Base-by-base conservation (phyloP, 495 filamentous ascomycete species). In the Xylaria intraflava region DNA sequence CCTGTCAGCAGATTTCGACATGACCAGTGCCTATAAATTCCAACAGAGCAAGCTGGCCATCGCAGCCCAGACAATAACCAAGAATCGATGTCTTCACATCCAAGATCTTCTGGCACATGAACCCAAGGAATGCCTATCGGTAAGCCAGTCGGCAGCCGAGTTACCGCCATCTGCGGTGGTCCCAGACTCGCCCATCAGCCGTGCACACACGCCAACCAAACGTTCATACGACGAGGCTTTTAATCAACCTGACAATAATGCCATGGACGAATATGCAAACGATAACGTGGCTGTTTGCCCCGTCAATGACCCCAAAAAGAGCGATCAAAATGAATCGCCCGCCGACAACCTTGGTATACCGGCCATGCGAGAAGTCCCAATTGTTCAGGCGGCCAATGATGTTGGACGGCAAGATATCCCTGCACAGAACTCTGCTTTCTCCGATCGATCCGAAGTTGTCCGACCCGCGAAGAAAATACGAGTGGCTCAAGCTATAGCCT, bases 11-110 rank as follows among this genome's bases (percentile, higher is more conserved):
- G 64, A 65, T 36, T 51, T 66, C 23, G 69, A 74, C 47, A 70
- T 72, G 66, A 70, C 71, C 12, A 71, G 68, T 45, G 71, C 71
- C 10, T 67, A 69, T 31, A 59, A 39, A 14, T 72, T 61, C 45
- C 69, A 71, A 23, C 55, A 65, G 22, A 69, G 67, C 52, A 71
- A 71, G 57, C 57, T 62, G 31, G 57, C 60, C 19, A 46, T 49
- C 29, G 58, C 56, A 20, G 48, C 23, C 24, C 42, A 38, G 40
- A 16, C 47, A 11, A 48, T 16, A 35, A 41, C 49, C 1, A 50
- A 47, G 26, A 55, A 36, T 17, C 56, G 58, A 12, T 56, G 61
- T 12, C 51, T 66, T 30, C 48, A 33, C 10, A 64, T 66, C 23
- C 23, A 56, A 43, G 58, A 64, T 47, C 46, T 66, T 7, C 49